Percentiles rank a stretch among this genome's conserved stretches.
Evolutionary conservation across 2,329 filamentous ascomycete genomes (phyloP).

Genomic region (Paraphoma chrysanthemicola): DNA sequence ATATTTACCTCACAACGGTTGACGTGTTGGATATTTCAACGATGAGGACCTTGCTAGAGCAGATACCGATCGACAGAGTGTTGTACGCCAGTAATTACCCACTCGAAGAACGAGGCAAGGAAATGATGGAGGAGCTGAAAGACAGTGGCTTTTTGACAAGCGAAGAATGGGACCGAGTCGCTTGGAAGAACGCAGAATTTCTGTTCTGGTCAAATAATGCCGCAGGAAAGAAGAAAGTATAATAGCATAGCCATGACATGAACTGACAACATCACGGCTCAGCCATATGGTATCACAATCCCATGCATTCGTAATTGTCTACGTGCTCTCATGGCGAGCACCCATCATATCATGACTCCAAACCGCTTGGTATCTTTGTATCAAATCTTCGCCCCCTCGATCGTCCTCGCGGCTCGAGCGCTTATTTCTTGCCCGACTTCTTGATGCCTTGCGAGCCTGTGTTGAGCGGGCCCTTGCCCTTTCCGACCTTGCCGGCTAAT

Average conservation of each 20-base stretch:
- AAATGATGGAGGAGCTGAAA: constrained; percentile 58
- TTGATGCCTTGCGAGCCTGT: constrained; percentile 89
- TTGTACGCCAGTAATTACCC: constrained; percentile 67
- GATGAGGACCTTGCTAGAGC: constrained; percentile 54
- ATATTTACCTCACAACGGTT: constrained; percentile 65
- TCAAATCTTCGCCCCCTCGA: constrained; percentile 13
- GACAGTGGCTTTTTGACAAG: constrained; percentile 58
- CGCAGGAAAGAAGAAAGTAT: background rate
- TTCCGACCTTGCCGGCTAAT: constrained; percentile 76
- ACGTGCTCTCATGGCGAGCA: constrained; percentile 19
- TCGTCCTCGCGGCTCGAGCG: constrained; percentile 4
- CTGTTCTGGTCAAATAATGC: constrained; percentile 24
- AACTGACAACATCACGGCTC: too few species aligned
- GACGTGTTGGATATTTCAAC: constrained; percentile 60
- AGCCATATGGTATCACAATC: background rate
- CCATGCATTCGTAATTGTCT: constrained; percentile 27
- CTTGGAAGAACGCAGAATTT: constrained; percentile 58
- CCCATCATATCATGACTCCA: constrained; percentile 29
- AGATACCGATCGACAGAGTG: constrained; percentile 58
- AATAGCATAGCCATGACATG: background rate
- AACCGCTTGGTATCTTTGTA: constrained; percentile 35
- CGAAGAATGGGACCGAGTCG: constrained; percentile 59
- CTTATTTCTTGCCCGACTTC: constrained; percentile 94
- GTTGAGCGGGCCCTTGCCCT: constrained; percentile 85
- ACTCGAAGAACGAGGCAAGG: constrained; percentile 58